phyloP scores from a whole-genome alignment of 306 rosid species.

The Cicer judaicum region DNA sequence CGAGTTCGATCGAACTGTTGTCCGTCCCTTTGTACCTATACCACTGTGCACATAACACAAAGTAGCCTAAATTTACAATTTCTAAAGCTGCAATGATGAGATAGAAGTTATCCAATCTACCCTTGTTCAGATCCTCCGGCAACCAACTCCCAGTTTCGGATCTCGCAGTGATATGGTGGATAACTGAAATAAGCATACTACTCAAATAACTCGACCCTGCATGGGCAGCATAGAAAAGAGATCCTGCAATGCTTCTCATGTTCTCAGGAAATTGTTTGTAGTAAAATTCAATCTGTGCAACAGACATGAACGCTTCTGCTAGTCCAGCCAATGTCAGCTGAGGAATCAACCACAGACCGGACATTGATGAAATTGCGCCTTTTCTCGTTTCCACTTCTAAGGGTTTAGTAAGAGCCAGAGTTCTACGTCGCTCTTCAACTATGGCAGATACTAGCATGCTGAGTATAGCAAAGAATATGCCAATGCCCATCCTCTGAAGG shows the following conservation, averaged over 20 bases:
- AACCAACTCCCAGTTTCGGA: constrained; percentile 64
- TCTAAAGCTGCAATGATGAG: constrained; percentile 58
- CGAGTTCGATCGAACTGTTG: constrained; percentile 43
- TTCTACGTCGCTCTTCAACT: constrained; percentile 63
- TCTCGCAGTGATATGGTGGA: constrained; percentile 48
- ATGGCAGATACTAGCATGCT: constrained; percentile 64
- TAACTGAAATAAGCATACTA: constrained; percentile 56
- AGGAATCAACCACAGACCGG: constrained; percentile 82
- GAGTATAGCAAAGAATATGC: constrained; percentile 59
- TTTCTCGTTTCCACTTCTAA: constrained; percentile 60
- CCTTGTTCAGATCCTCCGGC: constrained; percentile 82
- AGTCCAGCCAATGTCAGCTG: constrained; percentile 70
- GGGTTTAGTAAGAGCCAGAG: constrained; percentile 59
- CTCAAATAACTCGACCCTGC: constrained; percentile 76
- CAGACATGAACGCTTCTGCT: constrained; percentile 62
- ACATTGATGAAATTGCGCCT: constrained; percentile 82
- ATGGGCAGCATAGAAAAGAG: constrained; percentile 60
- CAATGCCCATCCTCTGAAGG: constrained; percentile 81
- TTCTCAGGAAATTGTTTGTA: constrained; percentile 95
- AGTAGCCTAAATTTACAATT: constrained; percentile 59
- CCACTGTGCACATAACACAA: constrained; percentile 69
- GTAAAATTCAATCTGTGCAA: constrained; percentile 83
- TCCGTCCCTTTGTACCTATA: constrained; percentile 63
- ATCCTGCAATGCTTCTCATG: constrained; percentile 87
- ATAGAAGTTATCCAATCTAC: constrained; percentile 75